Percentiles rank a stretch among this genome's conserved stretches.
Evolutionary conservation across 352 stramenopile genomes (phyloP).

Genomic region (Phytophthora europaea): DNA sequence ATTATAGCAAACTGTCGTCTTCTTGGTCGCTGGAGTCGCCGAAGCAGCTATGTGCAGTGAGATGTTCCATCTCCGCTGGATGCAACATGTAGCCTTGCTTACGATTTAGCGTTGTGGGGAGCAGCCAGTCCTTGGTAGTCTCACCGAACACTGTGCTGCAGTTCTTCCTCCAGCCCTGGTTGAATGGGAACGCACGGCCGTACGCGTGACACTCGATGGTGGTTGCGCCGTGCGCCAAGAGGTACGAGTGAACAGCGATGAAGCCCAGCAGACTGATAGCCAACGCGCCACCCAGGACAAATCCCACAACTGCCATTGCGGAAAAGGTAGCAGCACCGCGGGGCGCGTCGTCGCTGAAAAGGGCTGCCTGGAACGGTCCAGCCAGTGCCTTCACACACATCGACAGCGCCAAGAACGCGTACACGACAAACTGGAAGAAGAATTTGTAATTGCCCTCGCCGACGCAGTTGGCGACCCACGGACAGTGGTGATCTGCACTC

Average conservation of each 20-base stretch:
- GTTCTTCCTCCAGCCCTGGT: conserved; percentile 73
- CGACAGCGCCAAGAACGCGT: conserved; percentile 71
- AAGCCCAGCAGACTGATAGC: conserved; percentile 79
- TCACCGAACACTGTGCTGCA: conserved; percentile 64
- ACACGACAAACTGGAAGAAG: conserved; percentile 89
- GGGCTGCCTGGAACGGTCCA: conserved; percentile 51
- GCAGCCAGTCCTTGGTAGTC: conserved; percentile 60
- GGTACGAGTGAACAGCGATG: conserved; percentile 75
- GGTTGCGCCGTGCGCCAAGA: conserved; percentile 73
- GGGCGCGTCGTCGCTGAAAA: conserved; percentile 32
- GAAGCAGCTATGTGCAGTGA: conserved; percentile 57
- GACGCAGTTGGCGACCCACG: conserved; percentile 94
- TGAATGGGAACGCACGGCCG: conserved; percentile 71
- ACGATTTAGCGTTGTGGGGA: conserved; percentile 47
- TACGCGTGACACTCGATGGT: conserved; percentile 88
- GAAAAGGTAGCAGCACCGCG: conserved; percentile 41
- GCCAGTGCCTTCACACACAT: conserved; percentile 73
- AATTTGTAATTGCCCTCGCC: conserved; percentile 90
- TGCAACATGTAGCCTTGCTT: conserved; percentile 45
- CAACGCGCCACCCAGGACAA: conserved; percentile 77
- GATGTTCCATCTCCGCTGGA: conserved; percentile 56
- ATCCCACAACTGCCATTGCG: conserved; percentile 66
- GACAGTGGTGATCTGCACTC: conserved; percentile 97
- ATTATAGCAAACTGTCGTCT: conserved; percentile 68
- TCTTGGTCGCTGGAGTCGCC: conserved; percentile 58